Evolutionary conservation across 75 land plant genomes (phyloP).

Genomic region (Pinus taeda): DNA sequence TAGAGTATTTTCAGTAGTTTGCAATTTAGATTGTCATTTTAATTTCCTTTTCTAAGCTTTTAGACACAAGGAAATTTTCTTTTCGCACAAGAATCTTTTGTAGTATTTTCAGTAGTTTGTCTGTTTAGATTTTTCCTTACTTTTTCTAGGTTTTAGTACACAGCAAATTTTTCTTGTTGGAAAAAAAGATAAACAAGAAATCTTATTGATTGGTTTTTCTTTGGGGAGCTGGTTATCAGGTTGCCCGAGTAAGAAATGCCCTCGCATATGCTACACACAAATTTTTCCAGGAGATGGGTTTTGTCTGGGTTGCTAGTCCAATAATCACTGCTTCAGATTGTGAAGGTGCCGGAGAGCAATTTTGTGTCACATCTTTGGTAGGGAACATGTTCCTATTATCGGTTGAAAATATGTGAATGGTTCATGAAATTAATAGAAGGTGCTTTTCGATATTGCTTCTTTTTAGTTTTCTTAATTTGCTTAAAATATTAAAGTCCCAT

Average conservation of each 20-base stretch:
- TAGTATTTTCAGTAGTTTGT: too few species aligned
- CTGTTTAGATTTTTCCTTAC: too few species aligned
- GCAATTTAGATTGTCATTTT: too few species aligned
- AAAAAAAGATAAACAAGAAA: neutral
- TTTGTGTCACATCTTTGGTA: constrained; percentile 98
- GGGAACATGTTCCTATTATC: constrained; percentile 6
- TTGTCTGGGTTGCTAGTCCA: constrained; percentile 96
- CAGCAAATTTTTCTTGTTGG: neutral
- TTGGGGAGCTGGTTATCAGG: constrained; percentile 40
- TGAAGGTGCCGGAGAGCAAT: constrained; percentile 99
- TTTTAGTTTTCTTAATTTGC: neutral
- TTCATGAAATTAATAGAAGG: neutral
- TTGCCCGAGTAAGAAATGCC: constrained; percentile 91
- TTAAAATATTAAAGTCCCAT: too few species aligned
- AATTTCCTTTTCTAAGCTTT: too few species aligned
- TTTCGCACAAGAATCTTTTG: too few species aligned
- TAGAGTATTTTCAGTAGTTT: neutral
- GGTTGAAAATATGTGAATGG: constrained; percentile 1
- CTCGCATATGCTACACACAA: constrained; percentile 94
- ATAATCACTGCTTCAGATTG: constrained; percentile 98
- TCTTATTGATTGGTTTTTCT: constrained; percentile 5
- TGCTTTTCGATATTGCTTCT: neutral
- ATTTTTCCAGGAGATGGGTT: constrained; percentile 96
- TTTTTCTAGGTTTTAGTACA: neutral
- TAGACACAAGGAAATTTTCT: too few species aligned